phyloP scores from a whole-genome alignment of 2,329 filamentous ascomycete species.

The Bertia moriformis region DNA sequence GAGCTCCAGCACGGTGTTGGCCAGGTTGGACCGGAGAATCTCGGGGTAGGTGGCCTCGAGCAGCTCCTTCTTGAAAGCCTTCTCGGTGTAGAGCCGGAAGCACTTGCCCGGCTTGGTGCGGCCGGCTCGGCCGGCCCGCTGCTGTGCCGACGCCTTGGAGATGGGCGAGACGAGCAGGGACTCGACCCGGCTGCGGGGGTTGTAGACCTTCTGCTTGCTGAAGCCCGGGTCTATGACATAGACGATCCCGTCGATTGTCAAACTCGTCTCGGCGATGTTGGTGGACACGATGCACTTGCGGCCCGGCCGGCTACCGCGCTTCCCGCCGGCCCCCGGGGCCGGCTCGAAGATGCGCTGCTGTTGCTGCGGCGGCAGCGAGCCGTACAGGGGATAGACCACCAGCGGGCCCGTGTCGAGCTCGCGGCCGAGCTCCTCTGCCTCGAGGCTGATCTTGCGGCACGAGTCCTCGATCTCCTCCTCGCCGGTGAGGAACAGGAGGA shows the following conservation, averaged over 20 bases:
- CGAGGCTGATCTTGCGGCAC: slow-evolving; percentile 76
- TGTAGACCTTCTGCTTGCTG: slow-evolving; percentile 99
- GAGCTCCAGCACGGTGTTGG: slow-evolving; percentile 86
- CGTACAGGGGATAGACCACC: slow-evolving; percentile 84
- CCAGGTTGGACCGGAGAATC: slow-evolving; percentile 83
- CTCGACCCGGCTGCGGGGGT: slow-evolving; percentile 88
- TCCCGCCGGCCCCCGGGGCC: slow-evolving; percentile 59
- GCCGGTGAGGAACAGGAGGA: slow-evolving; percentile 86
- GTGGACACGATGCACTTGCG: slow-evolving; percentile 88
- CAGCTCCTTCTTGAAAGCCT: slow-evolving; percentile 91
- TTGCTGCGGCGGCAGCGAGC: slow-evolving; percentile 77
- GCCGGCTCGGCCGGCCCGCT: slow-evolving; percentile 95
- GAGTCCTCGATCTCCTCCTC: slow-evolving; percentile 98
- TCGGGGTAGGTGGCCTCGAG: slow-evolving; percentile 96
- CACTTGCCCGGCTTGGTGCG: slow-evolving; percentile 97
- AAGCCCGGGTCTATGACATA: slow-evolving; percentile 99
- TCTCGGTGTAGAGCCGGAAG: slow-evolving; percentile 90
- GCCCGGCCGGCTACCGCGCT: slow-evolving; percentile 69
- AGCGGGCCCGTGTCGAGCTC: slow-evolving; percentile 86
- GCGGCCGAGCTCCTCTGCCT: slow-evolving; percentile 79
- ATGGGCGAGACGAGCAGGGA: slow-evolving; percentile 92
- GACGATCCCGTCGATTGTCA: slow-evolving; percentile 97
- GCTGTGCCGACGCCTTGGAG: slow-evolving; percentile 91
- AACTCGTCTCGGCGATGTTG: slow-evolving; percentile 92
- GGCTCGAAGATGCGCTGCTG: slow-evolving; percentile 93